A percentile compares a stretch with the other conserved stretches of the same genome.
phyloP scores from a whole-genome alignment of 495 filamentous ascomycete species.

The Penicillium ochrochloron region DNA sequence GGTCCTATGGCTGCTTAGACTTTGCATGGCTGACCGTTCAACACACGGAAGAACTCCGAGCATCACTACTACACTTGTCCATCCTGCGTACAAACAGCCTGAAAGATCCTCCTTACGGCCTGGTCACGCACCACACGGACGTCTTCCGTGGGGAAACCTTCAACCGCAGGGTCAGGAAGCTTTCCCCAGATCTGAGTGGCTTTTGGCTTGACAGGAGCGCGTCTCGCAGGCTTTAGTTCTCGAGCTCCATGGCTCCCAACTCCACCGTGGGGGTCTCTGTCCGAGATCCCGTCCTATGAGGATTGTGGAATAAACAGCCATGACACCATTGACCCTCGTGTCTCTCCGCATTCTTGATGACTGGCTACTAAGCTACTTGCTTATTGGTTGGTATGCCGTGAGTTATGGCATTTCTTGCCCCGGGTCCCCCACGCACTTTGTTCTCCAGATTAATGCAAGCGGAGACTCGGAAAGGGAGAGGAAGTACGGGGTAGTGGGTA shows the following conservation, averaged over 20 bases:
- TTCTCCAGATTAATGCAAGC: constrained; percentile 7
- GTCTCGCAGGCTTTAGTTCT: neutral
- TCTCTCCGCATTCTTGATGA: constrained; percentile 12
- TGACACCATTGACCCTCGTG: constrained; percentile 18
- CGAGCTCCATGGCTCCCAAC: constrained; percentile 3
- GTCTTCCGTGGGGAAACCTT: neutral
- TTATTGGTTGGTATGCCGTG: constrained; percentile 4
- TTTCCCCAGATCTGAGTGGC: constrained; percentile 12
- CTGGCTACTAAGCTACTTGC: no score
- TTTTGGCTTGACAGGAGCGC: neutral
- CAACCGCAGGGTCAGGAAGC: neutral
- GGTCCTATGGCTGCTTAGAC: neutral
- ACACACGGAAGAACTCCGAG: neutral
- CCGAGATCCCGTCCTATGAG: constrained; percentile 15
- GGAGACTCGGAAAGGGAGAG: no score
- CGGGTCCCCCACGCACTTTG: constrained; percentile 17
- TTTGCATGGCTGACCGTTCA: neutral
- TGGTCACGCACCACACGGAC: neutral
- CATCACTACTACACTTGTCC: neutral
- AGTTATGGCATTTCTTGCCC: no score
- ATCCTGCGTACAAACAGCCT: neutral
- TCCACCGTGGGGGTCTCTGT: constrained; percentile 17
- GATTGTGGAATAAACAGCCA: constrained; percentile 4
- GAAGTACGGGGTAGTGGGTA: neutral
- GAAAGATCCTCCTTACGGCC: neutral